Evolutionary conservation across 2,329 filamentous ascomycete genomes (phyloP).

Genomic region (Alternaria hordeiaustralica): DNA sequence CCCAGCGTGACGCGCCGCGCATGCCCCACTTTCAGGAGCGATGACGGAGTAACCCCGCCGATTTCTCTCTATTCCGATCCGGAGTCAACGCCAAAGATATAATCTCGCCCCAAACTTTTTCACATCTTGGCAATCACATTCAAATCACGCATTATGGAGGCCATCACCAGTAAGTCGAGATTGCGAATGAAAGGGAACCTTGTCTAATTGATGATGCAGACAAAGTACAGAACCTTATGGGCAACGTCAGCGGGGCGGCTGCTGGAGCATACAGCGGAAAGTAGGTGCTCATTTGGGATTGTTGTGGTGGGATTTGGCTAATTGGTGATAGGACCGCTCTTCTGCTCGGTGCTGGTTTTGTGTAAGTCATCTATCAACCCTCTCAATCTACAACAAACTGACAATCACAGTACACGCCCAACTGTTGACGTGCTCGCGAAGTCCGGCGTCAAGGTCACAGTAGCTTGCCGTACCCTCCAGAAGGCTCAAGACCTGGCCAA

Average conservation of each 20-base stretch:
- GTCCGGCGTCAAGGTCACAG: conserved; percentile 63
- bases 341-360: conserved; percentile 50
- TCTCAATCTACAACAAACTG: conserved; percentile 5
- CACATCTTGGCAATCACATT: conserved; percentile 7
- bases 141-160: conserved; percentile 44
- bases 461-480: conserved; percentile 81
- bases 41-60: conserved; percentile 43
- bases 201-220: conserved; percentile 31
- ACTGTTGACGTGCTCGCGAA: conserved; percentile 65
- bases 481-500: conserved; percentile 76
- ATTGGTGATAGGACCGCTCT: conserved; percentile 43
- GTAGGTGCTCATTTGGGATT: conserved; percentile 30
- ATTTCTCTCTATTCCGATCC: conserved; percentile 38
- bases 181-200: conserved; percentile 5
- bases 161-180: conserved; percentile 39
- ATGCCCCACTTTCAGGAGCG: conserved; percentile 31
- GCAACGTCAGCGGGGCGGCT: conserved; percentile 27
- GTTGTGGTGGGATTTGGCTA: conserved; percentile 10
- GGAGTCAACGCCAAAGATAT: conserved; percentile 39
- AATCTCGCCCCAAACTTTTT: conserved; percentile 25
- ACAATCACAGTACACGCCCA: conserved; percentile 55
- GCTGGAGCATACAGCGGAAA: conserved; percentile 38
- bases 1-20: conserved; percentile 1
- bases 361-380: conserved; percentile 28
- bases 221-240: conserved; percentile 43